phyloP scores from a whole-genome alignment of 1,139 yeast species.

The Debaryomycetaceae sp. region DNA sequence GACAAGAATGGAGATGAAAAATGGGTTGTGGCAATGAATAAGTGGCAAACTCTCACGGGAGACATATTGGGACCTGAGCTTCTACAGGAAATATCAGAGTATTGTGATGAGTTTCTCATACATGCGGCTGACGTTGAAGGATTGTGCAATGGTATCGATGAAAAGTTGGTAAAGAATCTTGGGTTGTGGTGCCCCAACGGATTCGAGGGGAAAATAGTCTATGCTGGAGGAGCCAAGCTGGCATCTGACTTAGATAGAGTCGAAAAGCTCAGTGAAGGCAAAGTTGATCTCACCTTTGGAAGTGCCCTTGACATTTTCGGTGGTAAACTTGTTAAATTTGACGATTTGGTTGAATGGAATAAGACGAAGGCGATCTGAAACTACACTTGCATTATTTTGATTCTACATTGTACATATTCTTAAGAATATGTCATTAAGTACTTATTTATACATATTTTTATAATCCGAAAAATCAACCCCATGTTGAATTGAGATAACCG shows the following conservation, averaged over 20 bases:
- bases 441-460: not conserved
- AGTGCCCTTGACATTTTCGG: slow-evolving; percentile 95
- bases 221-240: slow-evolving; percentile 95
- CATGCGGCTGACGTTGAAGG: slow-evolving; percentile 99
- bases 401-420: too few species aligned
- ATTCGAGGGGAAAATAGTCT: slow-evolving; percentile 69
- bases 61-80: slow-evolving; percentile 54
- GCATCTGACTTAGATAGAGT: slow-evolving; percentile 67
- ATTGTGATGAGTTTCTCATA: slow-evolving; percentile 81
- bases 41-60: slow-evolving; percentile 89
- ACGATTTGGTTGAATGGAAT: slow-evolving; percentile 77
- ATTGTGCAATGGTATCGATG: slow-evolving; percentile 86
- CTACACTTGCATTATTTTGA: too few species aligned
- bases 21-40: slow-evolving; percentile 96
- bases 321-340: slow-evolving; percentile 71
- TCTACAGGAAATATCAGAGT: slow-evolving; percentile 50
- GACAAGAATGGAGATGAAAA: slow-evolving; percentile 23
- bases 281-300: slow-evolving; percentile 89
- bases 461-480: slow-evolving; percentile 11
- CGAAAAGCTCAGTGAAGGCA: slow-evolving; percentile 63
- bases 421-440: not conserved
- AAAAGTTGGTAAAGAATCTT: slow-evolving; percentile 62
- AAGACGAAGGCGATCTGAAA: too few species aligned
- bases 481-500: slow-evolving; percentile 42
- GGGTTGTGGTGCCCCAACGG: slow-evolving; percentile 72